Conservation (phyloP, 495 filamentous ascomycete genomes). For the Margaritispora aquatica region DNA sequence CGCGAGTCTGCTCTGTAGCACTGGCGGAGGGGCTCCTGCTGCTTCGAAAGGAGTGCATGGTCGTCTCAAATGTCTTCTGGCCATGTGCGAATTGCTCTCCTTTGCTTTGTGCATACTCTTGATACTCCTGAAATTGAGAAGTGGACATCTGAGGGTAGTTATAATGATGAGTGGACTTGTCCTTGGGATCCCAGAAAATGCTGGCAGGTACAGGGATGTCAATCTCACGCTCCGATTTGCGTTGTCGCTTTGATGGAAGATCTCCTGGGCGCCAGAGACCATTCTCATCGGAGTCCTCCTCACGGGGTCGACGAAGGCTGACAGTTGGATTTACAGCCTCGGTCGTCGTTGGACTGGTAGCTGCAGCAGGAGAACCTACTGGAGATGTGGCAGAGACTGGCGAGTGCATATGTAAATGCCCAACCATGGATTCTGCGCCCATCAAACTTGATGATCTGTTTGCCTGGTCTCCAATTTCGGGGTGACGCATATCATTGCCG, state of each 20-base stretch:
- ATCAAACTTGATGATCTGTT: conserved; percentile 46
- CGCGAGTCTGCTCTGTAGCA: conserved; percentile 9
- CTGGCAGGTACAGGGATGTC: conserved; percentile 41
- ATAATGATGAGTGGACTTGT: conserved; percentile 43
- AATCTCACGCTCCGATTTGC: conserved; percentile 36
- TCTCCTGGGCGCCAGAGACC: conserved; percentile 9
- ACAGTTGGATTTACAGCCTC: neutral
- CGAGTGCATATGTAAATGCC: conserved; percentile 62
- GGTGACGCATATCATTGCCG: conserved; percentile 16
- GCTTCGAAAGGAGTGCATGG: conserved; percentile 20
- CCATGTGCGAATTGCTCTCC: conserved; percentile 36
- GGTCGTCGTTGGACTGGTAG: conserved; percentile 5
- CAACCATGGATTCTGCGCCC: conserved; percentile 61
- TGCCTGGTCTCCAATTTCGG: conserved; percentile 28
- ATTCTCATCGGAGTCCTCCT: conserved; percentile 17
- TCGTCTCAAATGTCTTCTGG: conserved; percentile 19
- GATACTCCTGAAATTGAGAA: conserved; percentile 40
- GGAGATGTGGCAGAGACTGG: conserved; percentile 28
- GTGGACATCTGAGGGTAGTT: conserved; percentile 49
- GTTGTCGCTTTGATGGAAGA: conserved; percentile 11
- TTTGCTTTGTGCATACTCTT: conserved; percentile 31
- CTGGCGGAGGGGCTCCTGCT: conserved; percentile 18
- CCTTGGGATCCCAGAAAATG: conserved; percentile 42
- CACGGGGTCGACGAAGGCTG: conserved; percentile 20
- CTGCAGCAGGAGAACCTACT: conserved; percentile 3